Evolutionary conservation across 371 early-diverging fungal species (phyloP).

Genomic region (Basidiobolus heterosporus): DNA sequence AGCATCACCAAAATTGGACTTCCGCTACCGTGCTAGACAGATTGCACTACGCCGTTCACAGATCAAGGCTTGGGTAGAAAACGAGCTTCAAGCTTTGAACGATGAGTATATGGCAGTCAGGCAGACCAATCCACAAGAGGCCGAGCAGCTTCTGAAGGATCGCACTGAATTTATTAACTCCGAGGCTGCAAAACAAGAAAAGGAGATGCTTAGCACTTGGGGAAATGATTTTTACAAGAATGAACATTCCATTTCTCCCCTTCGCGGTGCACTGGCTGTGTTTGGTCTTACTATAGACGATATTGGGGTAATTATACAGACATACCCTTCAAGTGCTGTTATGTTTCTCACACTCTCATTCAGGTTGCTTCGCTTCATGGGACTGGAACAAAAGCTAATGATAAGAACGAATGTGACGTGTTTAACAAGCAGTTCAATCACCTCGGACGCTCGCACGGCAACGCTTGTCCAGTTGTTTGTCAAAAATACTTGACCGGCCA

Average conservation of each 20-base stretch:
- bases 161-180: slow-evolving; percentile 68
- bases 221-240: slow-evolving; percentile 75
- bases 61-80: slow-evolving; percentile 73
- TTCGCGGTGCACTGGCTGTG: slow-evolving; percentile 81
- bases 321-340: too few species aligned
- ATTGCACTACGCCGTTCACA: slow-evolving; percentile 59
- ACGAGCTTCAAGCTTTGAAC: slow-evolving; percentile 52
- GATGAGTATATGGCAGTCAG: slow-evolving; percentile 54
- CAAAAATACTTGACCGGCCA: slow-evolving; percentile 94
- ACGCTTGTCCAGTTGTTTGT: slow-evolving; percentile 64
- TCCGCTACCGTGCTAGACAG: slow-evolving; percentile 82
- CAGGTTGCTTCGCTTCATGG: slow-evolving; percentile 90
- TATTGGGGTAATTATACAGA: slow-evolving; percentile 34
- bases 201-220: slow-evolving; percentile 66
- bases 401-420: slow-evolving; percentile 87
- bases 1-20: slow-evolving; percentile 62
- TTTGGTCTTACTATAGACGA: slow-evolving; percentile 87
- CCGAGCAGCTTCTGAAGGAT: slow-evolving; percentile 43
- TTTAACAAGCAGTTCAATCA: slow-evolving; percentile 74
- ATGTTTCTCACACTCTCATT: too few species aligned
- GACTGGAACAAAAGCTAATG: slow-evolving; percentile 90
- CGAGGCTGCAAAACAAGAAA: slow-evolving; percentile 72
- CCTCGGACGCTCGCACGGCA: slow-evolving; percentile 79
- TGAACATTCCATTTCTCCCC: slow-evolving; percentile 70
- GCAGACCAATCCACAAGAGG: slow-evolving; percentile 35